Evolutionary conservation across 768 basidiomycete species (phyloP), one percentile per base, ranked within the genome.

Genomic region (Crepidotus variabilis): DNA sequence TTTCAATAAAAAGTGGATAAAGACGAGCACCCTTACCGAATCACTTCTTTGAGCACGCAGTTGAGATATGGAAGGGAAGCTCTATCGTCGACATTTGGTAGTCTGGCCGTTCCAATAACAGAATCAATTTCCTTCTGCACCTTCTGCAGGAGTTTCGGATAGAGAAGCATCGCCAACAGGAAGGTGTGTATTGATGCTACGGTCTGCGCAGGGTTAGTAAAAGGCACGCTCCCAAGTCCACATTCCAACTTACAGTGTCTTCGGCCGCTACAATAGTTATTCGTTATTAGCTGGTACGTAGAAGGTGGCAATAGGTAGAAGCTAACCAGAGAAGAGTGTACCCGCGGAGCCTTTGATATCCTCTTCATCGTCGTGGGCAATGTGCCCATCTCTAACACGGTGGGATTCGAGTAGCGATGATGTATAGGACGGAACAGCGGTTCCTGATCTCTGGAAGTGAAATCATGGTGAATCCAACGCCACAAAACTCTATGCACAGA

Each of bases 271-370:
- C 18, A 56, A 63, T 50, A 55, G 56, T 43, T 48, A 48, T 16
- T 52, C 51, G 20, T 60, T 52, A 61, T 55, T 62, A 58, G 57
- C 54, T 55, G 22, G 54, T 59, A 22, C 51, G 43, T 32, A 51
- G 18, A 43, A 32, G 35, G 54, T 36, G 39, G 43, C 36, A 54
- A 13, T 24, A 24, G 22, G 56, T 24, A 54, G 48, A 32, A 51
- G 24, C 73, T 56, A 63, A 80, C 80, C 80, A 50, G 74, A 74
- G 64, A 75, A 79, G 49, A 82, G 67, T 6, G 80, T 82, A 28
- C 77, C 81, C 50, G 81, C 80, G n/a, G 78, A 77, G 45, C 79
- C 80, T 71, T 78, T 80, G 63, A 83, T 82, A 65, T 81, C 77
- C 55, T 77, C 73, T 59, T 81, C 80, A 45, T 78, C 78, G 63